These are phyloP conservation scores for Phytopythium delawarense DNA, from an alignment of 352 stramenopile species.

Conservation along the genomic window DNA sequence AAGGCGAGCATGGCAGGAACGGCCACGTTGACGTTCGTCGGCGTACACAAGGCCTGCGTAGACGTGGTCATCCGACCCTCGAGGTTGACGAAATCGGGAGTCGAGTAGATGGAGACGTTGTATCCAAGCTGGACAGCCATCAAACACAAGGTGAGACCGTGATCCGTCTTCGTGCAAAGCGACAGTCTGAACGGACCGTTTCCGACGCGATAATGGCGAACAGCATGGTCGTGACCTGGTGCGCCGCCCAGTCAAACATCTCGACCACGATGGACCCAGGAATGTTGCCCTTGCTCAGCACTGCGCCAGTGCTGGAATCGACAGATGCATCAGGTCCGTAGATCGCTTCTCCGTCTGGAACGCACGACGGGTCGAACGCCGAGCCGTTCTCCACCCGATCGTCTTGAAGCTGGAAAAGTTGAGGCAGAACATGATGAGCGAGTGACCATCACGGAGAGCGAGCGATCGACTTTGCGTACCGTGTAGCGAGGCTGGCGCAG, in stretches of 20 bases:
- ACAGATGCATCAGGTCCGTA: constrained; percentile 33
- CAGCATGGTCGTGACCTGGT: constrained; percentile 32
- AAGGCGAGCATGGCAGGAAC: constrained; percentile 14
- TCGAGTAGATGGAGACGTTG: constrained; percentile 12
- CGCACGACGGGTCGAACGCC: constrained; percentile 26
- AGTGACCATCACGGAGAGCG: too few species aligned
- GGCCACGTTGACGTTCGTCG: constrained; percentile 32
- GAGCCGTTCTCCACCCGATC: constrained; percentile 15
- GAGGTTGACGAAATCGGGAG: not conserved
- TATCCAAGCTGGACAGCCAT: constrained; percentile 7
- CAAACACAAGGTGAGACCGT: not conserved
- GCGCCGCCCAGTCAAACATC: constrained; percentile 33
- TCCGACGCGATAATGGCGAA: constrained; percentile 46
- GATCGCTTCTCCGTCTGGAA: constrained; percentile 14
- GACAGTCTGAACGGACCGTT: constrained; percentile 17
- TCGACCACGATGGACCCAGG: constrained; percentile 42
- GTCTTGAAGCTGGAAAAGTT: constrained; percentile 15
- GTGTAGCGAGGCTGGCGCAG: constrained; percentile 28
- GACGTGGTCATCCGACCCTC: constrained; percentile 26
- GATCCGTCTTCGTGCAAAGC: not conserved
- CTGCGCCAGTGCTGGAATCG: constrained; percentile 14
- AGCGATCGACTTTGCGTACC: not conserved
- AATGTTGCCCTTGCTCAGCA: constrained; percentile 18
- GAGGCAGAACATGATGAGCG: not conserved
- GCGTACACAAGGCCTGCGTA: constrained; percentile 17